These are phyloP conservation scores for Phlyctochytrium bullatum DNA, from an alignment of 192 early-diverging fungal species.

Conservation along the genomic window DNA sequence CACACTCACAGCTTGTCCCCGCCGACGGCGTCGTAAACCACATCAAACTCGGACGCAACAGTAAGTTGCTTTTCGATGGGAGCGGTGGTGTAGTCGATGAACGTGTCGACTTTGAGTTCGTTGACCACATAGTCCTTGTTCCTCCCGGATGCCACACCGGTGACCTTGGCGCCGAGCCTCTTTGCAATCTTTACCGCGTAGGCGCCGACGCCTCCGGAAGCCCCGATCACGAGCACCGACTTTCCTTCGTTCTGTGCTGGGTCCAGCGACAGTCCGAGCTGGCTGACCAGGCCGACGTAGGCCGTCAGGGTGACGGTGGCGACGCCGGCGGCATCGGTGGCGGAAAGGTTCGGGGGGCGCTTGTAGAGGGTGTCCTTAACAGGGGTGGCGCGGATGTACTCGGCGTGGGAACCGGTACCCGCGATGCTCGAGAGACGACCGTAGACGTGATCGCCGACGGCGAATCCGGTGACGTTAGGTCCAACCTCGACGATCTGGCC, in stretches of 20 bases:
- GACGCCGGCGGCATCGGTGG: conserved; percentile 21
- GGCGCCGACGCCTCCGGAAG: conserved; percentile 31
- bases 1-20: conserved; percentile 10
- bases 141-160: conserved; percentile 12
- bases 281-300: conserved; percentile 13
- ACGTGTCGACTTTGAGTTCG: conserved; percentile 6
- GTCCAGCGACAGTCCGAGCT: conserved; percentile 8
- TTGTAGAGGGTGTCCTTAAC: conserved; percentile 3
- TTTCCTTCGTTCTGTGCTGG: conserved; percentile 8
- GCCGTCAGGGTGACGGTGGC: conserved; percentile 26
- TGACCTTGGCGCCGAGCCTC: conserved; percentile 14
- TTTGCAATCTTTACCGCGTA: conserved; percentile 20
- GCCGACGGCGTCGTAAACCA: conserved; percentile 26
- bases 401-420: conserved; percentile 21
- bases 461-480: background rate
- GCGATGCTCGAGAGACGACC: conserved; percentile 13
- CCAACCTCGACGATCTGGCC: conserved; percentile 20
- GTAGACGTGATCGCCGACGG: conserved; percentile 25
- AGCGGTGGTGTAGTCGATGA: conserved; percentile 14
- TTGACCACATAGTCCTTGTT: conserved; percentile 18
- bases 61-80: conserved; percentile 12
- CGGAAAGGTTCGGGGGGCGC: conserved; percentile 7
- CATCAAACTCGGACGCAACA: conserved; percentile 10
- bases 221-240: conserved; percentile 30
- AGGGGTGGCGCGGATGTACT: conserved; percentile 14